phyloP scores from a whole-genome alignment of 2,329 filamentous ascomycete genomes.

The Colletotrichum truncatum region DNA sequence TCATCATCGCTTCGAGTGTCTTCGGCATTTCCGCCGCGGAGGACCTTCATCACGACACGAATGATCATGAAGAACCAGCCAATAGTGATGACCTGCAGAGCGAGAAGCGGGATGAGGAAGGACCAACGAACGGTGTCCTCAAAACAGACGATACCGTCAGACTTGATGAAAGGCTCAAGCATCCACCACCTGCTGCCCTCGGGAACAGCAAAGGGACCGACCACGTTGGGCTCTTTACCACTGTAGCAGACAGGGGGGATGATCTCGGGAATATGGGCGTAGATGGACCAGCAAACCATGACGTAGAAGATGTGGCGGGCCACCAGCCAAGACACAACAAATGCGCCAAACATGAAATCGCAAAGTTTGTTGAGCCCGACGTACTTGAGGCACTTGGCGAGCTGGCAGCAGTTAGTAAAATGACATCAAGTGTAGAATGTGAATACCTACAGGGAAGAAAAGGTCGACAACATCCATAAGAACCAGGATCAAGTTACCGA shows the following conservation, averaged over 20 bases:
- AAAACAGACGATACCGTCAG: conserved; percentile 82
- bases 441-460: conserved; percentile 76
- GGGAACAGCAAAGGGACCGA: conserved; percentile 61
- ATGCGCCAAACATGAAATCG: conserved; percentile 85
- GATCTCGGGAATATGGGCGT: conserved; percentile 67
- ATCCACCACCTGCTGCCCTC: conserved; percentile 68
- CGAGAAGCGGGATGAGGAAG: conserved; percentile 81
- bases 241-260: conserved; percentile 79
- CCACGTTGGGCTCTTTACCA: conserved; percentile 62
- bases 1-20: conserved; percentile 91
- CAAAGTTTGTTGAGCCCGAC: conserved; percentile 78
- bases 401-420: conserved; percentile 54
- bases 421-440: too few species aligned
- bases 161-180: conserved; percentile 76
- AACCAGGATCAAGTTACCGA: conserved; percentile 88
- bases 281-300: conserved; percentile 84
- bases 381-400: conserved; percentile 95
- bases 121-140: conserved; percentile 76
- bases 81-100: conserved; percentile 82
- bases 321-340: conserved; percentile 86
- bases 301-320: conserved; percentile 85
- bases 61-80: conserved; percentile 93
- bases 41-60: conserved; percentile 81
- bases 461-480: conserved; percentile 96
- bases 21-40: conserved; percentile 81